Evolutionary conservation across 495 filamentous ascomycete genomes (phyloP), one percentile per base, ranked within the genome.

Genomic region (Evansstolkia leycettana): DNA sequence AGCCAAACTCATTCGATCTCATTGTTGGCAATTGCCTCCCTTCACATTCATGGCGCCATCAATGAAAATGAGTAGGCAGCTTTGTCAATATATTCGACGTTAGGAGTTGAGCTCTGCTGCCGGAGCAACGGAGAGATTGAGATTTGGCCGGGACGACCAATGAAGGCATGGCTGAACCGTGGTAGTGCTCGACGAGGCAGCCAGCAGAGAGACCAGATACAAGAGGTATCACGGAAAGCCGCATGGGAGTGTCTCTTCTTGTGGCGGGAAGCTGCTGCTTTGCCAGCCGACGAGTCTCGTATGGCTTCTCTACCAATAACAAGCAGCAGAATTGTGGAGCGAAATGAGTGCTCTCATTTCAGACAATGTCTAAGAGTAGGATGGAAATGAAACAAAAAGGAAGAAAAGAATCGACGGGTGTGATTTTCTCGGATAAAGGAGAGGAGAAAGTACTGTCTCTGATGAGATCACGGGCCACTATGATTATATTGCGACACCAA

Each of bases 161-260:
- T 43, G 31, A 39, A 40, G 18, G 36, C 33, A 15, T 9, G 18
- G 16, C 10, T 24, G 16, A 37, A 39, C 24, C 37, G 38, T 27
- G 29, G 23, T 46, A 32, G n/a, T n/a, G 43, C 43, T 56, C 35
- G 37, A 46, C 41, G 36, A 53, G 32, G 50, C 44, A 37, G 49
- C 33, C 39, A 49, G 53, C 44, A 52, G 48, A 47, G 47, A 54
- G 57, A 57, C 45, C 55, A 58, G 55, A 54, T 52, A 45, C 36
- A 34, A 17, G 30, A 19, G 32, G 17, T 7, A 34, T 11, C 6
- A 41, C 60, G 60, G 60, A 30, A 52, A 47, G 54, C 42, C 55
- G 60, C 60, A 64, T 52, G 47, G 38, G 15, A 42, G 42, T 36
- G n/a, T n/a, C 34, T 46, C 38, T 42, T 45, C 47, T 50, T 51